Evolutionary conservation across 139 green algal species (phyloP).

Genomic region (Tetraselmis chui): DNA sequence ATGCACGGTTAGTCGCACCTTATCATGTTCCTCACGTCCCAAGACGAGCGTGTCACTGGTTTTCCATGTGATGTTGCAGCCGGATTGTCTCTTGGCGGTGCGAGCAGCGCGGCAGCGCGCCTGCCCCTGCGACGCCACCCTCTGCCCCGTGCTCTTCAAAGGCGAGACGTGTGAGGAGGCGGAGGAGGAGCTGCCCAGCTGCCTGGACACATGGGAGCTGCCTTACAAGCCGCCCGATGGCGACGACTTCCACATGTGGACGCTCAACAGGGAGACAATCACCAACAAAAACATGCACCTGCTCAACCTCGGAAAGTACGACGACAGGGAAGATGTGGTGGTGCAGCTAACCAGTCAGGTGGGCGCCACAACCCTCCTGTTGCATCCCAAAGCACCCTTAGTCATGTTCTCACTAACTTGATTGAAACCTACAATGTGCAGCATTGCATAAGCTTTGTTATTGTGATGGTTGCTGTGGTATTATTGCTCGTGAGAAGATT

Average conservation of each 20-base stretch:
- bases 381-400: no score
- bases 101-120: not conserved
- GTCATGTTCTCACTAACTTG: no score
- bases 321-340: not conserved
- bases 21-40: no score
- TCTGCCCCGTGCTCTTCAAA: constrained; percentile 16
- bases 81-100: constrained; percentile 6
- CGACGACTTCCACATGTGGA: constrained; percentile 4
- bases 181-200: constrained; percentile 9
- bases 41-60: no score
- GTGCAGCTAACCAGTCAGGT: constrained; percentile 9
- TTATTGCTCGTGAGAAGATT: no score
- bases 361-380: not conserved
- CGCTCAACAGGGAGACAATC: constrained; percentile 12
- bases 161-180: constrained; percentile 5
- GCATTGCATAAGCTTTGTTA: no score
- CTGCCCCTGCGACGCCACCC: constrained; percentile 3
- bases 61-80: no score
- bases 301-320: constrained; percentile 11
- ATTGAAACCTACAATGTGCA: no score
- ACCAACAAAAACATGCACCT: constrained; percentile 1
- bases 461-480: no score
- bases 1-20: no score
- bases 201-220: constrained; percentile 6
- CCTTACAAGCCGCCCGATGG: not conserved